Evolutionary conservation across 441 rosid species (phyloP).

Genomic region (Viola pubescens): DNA sequence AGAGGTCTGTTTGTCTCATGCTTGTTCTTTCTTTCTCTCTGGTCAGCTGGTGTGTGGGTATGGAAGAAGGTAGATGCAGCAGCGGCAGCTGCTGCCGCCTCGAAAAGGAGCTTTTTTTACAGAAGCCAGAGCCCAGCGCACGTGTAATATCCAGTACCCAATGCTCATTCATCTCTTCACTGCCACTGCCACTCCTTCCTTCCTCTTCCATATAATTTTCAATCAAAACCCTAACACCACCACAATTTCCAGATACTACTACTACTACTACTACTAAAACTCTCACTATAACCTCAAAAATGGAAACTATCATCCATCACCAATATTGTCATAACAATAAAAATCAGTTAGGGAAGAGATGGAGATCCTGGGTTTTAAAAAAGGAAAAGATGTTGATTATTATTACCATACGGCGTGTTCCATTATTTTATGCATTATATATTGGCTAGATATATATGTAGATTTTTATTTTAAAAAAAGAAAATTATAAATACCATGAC

Average conservation of each 20-base stretch:
- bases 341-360: no score
- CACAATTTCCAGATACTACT: conserved; percentile 8
- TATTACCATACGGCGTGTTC: not conserved
- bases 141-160: conserved; percentile 38
- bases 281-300: not conserved
- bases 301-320: not conserved
- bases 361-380: not conserved
- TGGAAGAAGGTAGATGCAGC: conserved; percentile 16
- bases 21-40: not conserved
- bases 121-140: conserved; percentile 24
- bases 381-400: not conserved
- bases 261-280: conserved; percentile 15
- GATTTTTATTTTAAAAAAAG: no score
- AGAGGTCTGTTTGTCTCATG: not conserved
- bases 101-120: conserved; percentile 39
- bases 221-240: conserved; percentile 21
- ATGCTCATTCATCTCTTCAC: conserved; percentile 25
- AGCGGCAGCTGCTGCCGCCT: conserved; percentile 29
- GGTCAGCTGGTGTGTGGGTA: not conserved
- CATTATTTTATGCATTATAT: no score
- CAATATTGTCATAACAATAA: not conserved
- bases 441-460: no score
- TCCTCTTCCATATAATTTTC: conserved; percentile 19
- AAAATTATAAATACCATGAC: no score
- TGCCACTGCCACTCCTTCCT: not conserved